Evolutionary conservation across 345 rosid genomes (phyloP), one percentile per base, ranked within the genome.

Genomic region (Diplotaxis tenuifolia): DNA sequence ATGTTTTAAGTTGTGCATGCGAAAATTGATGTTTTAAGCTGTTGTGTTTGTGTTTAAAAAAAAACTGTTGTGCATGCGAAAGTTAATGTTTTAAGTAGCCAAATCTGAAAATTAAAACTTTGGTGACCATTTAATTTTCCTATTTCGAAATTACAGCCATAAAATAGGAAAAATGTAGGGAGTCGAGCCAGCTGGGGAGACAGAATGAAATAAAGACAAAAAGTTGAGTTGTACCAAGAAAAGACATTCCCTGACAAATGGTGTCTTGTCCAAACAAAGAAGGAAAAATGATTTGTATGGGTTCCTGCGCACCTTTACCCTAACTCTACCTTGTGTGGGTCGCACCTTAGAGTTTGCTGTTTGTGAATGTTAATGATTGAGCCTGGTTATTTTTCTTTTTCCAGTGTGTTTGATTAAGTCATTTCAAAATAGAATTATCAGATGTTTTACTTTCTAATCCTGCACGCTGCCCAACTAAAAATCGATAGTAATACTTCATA

Each of bases 211-310:
- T 8, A 60, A 20, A n/a, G 2, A 38, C 15, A 45, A 23, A 36
- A 25, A 14, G 38, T 9, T 34, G 22, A 53, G 9, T 38, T 2
- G 60, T 67, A 21, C 31, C 31, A 67, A 62, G 38, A 55, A 29
- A 71, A 76, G 67, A 70, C 75, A 76, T 76, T 76, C 79, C 53
- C 79, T 76, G 79, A 76, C 79, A 75, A 68, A 75, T 9, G 50
- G 50, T 45, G 73, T 67, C 23, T 20, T 68, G 65, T 53, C 79
- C 27, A 40, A 75, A 50, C 19, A 45, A 36, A 19, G 34, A 9
- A 54, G 21, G 19, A 31, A 62, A n/a, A 54, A 32, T 70, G 32
- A 76, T 76, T 22, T 57, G 71, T 55, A 31, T 76, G 31, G 42
- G 56, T 67, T 53, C 16, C 62, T 57, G 57, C 68, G 68, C 68